A percentile compares a stretch with the other conserved stretches of the same genome.
Evolutionary conservation across 306 rosid species (phyloP).

Genomic region (Quercus ilex): DNA sequence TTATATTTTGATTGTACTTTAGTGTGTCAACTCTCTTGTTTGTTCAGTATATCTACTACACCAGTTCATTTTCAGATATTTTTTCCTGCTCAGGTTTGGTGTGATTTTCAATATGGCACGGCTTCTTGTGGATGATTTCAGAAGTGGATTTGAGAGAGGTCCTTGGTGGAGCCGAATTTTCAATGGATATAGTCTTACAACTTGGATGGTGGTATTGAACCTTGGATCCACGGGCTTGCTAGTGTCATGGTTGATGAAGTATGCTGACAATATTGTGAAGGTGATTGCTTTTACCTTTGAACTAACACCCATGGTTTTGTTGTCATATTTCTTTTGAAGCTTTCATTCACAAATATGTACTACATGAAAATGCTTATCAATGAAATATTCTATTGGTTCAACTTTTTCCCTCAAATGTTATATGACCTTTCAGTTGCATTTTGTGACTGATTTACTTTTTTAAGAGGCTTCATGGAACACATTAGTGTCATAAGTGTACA

Average conservation of each 20-base stretch:
- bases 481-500: background rate
- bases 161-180: constrained; percentile 96
- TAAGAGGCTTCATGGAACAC: background rate
- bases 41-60: background rate
- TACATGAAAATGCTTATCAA: background rate
- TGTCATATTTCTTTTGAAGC: background rate
- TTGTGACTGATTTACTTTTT: background rate
- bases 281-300: constrained; percentile 24
- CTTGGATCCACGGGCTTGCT: constrained; percentile 94
- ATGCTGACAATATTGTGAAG: constrained; percentile 97
- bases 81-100: constrained; percentile 67
- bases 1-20: background rate
- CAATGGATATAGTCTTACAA: constrained; percentile 75
- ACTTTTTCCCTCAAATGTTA: background rate
- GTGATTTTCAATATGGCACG: constrained; percentile 83
- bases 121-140: constrained; percentile 78
- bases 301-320: background rate
- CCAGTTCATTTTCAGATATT: background rate
- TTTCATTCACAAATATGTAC: background rate
- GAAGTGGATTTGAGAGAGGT: constrained; percentile 87
- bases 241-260: constrained; percentile 96
- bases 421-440: background rate
- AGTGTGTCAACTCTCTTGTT: background rate
- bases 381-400: background rate
- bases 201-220: constrained; percentile 91